A percentile compares a stretch with the other conserved stretches of the same genome.
Evolutionary conservation across 2,329 filamentous ascomycete genomes (phyloP).

Genomic region (Tolypocladium endophyticum): DNA sequence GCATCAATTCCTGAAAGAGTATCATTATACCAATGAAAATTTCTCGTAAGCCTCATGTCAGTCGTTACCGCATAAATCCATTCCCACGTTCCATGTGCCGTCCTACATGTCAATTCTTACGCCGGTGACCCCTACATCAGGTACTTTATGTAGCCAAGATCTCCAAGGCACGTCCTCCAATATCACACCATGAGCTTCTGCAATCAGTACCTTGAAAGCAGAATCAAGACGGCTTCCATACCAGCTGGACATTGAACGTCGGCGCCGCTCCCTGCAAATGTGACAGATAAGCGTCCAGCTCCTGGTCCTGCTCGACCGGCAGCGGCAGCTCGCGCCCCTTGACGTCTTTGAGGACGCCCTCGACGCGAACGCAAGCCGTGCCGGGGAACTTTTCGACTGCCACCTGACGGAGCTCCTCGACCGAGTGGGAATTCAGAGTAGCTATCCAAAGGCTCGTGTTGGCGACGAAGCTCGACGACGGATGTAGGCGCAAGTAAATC

Average conservation of each 20-base stretch:
- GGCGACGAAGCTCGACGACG: constrained; percentile 45
- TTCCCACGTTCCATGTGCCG: neutral
- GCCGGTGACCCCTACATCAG: neutral
- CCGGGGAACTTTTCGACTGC: constrained; percentile 52
- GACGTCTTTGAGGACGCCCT: constrained; percentile 53
- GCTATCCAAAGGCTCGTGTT: constrained; percentile 53
- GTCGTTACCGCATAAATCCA: neutral
- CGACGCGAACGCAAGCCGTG: constrained; percentile 46
- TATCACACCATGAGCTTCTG: neutral
- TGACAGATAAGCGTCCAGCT: constrained; percentile 60
- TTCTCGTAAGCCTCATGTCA: neutral
- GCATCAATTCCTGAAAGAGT: no score
- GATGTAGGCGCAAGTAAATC: constrained; percentile 60
- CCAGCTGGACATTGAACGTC: constrained; percentile 31
- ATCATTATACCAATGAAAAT: neutral
- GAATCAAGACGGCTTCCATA: constrained; percentile 17
- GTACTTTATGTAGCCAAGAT: neutral
- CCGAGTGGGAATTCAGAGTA: constrained; percentile 44
- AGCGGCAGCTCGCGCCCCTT: constrained; percentile 52
- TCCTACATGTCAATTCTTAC: neutral
- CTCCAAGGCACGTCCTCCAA: neutral
- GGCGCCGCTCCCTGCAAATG: constrained; percentile 42
- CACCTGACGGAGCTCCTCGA: constrained; percentile 52
- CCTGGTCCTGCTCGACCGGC: constrained; percentile 58
- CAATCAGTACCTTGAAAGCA: neutral